A percentile compares a stretch with the other conserved stretches of the same genome.
phyloP scores from a whole-genome alignment of 1,284 basidiomycete genomes.

The Sanghuangporus sanghuang region DNA sequence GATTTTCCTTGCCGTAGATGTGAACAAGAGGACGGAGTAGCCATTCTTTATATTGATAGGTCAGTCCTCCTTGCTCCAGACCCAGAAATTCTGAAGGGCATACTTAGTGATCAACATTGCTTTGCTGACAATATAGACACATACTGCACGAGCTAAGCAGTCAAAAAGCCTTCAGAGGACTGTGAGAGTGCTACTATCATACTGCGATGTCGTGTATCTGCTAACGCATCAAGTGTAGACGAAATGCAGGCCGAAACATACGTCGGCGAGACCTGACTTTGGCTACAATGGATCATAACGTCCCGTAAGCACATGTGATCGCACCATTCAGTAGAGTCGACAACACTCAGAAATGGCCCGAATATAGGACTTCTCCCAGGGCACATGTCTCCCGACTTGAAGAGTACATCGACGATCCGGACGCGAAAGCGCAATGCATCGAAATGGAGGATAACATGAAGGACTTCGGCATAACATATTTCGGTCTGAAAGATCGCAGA shows the following conservation, averaged over 20 bases:
- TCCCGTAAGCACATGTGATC: conserved; percentile 61
- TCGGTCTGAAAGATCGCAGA: conserved; percentile 86
- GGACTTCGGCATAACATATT: conserved; percentile 92
- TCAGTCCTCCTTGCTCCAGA: conserved; percentile 28
- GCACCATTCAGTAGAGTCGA: conserved; percentile 24
- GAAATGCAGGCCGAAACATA: conserved; percentile 77
- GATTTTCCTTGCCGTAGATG: conserved; percentile 41
- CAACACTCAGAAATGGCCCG: not conserved
- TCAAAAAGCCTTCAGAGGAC: conserved; percentile 93
- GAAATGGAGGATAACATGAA: conserved; percentile 94
- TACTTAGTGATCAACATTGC: not conserved
- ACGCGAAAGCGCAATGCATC: conserved; percentile 84
- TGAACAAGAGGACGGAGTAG: conserved; percentile 75
- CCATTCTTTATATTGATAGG: conserved; percentile 92
- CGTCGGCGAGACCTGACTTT: conserved; percentile 91
- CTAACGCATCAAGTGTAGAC: conserved; percentile 36
- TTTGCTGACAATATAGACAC: conserved; percentile 48
- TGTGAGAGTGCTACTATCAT: conserved; percentile 43
- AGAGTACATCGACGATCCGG: conserved; percentile 82
- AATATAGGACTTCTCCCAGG: conserved; percentile 70
- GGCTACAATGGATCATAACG: conserved; percentile 93
- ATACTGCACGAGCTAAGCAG: conserved; percentile 97
- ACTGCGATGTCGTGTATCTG: not conserved
- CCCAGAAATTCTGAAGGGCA: not conserved
- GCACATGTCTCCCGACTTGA: conserved; percentile 76